Evolutionary conservation across 2,329 filamentous ascomycete genomes (phyloP).

Genomic region (Helminthosporium solani): DNA sequence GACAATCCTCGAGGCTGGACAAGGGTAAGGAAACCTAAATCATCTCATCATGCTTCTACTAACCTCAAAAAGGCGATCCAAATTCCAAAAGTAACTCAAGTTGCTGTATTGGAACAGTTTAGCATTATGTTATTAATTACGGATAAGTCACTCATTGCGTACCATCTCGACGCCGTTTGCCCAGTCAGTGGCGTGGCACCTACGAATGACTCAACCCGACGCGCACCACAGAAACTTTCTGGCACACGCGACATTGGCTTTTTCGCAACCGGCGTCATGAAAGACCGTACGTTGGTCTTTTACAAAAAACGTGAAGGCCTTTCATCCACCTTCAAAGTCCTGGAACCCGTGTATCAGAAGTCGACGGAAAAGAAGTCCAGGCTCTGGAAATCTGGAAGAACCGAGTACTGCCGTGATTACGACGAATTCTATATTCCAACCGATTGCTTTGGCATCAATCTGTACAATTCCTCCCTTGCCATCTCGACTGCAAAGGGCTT

Average conservation of each 20-base stretch:
- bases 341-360: constrained; percentile 94
- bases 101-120: constrained; percentile 93
- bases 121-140: constrained; percentile 88
- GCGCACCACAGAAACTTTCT: constrained; percentile 87
- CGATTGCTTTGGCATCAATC: constrained; percentile 91
- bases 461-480: constrained; percentile 92
- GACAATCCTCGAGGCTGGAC: constrained; percentile 89
- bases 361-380: constrained; percentile 79
- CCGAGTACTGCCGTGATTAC: constrained; percentile 96
- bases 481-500: constrained; percentile 90
- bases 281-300: constrained; percentile 89
- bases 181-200: constrained; percentile 56
- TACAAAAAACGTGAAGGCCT: constrained; percentile 96
- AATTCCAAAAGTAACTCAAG: constrained; percentile 78
- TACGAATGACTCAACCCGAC: constrained; percentile 70
- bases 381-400: constrained; percentile 69
- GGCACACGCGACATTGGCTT: constrained; percentile 91
- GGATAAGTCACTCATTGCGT: constrained; percentile 87
- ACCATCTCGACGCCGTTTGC: constrained; percentile 84
- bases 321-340: constrained; percentile 92
- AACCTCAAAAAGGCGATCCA: constrained; percentile 66
- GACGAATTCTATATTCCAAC: constrained; percentile 98
- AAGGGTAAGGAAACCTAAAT: constrained; percentile 60
- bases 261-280: constrained; percentile 95
- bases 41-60: constrained; percentile 16